Conservation (phyloP, 1,284 basidiomycete species). For the Mycena sp. region DNA sequence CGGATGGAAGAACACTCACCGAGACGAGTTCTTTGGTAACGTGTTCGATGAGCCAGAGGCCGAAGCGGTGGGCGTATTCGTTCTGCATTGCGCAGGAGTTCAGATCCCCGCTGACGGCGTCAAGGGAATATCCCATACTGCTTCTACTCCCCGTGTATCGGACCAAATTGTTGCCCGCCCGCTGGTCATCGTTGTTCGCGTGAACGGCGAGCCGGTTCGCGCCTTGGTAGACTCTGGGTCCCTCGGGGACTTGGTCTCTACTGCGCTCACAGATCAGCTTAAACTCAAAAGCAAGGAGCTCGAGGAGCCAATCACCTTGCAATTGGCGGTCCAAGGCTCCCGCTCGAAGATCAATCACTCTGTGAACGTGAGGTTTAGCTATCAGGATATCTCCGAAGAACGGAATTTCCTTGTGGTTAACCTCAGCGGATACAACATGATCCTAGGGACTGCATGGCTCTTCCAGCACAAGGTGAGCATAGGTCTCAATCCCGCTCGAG, state of each 20-base stretch:
- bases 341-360: too few species aligned
- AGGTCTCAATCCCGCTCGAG: too few species aligned
- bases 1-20: background rate
- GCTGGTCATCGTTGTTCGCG: slow-evolving; percentile 41
- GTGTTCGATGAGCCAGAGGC: too few species aligned
- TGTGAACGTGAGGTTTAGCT: too few species aligned
- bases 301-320: too few species aligned
- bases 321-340: too few species aligned
- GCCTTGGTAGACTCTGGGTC: slow-evolving; percentile 49
- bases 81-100: slow-evolving; percentile 11
- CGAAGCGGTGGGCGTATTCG: too few species aligned
- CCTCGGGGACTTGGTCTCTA: slow-evolving; percentile 51
- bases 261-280: slow-evolving; percentile 46
- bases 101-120: slow-evolving; percentile 16
- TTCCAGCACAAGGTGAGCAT: too few species aligned
- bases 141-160: slow-evolving; percentile 33
- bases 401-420: background rate
- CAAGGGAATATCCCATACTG: background rate
- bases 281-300: slow-evolving; percentile 31
- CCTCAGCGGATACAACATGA: background rate
- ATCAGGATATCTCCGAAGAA: slow-evolving; percentile 30
- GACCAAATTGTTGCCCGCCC: slow-evolving; percentile 40
- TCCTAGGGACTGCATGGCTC: background rate
- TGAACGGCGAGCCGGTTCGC: slow-evolving; percentile 35
- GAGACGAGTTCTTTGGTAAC: too few species aligned